Evolutionary conservation across 768 basidiomycete genomes (phyloP), one percentile per base, ranked within the genome.

Genomic region (Melanogaster broomeanus): DNA sequence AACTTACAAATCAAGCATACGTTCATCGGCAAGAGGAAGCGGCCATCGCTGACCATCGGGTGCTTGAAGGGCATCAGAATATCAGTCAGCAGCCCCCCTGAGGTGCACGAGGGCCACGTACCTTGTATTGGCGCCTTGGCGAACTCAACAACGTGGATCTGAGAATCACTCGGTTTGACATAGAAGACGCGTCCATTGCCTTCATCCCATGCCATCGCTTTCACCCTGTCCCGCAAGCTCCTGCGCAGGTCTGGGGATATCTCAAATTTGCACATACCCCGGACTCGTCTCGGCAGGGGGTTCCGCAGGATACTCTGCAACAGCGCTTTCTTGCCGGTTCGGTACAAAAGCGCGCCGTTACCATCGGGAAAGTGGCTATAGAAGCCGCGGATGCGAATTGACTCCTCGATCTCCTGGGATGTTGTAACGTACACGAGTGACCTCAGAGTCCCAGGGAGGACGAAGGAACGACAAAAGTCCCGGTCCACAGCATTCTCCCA

Each of bases 161-260:
- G 52, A 4, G 67, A 48, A 25, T 74, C 75, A 8, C 74, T 58
- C 12, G 72, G 72, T 28, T 73, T 69, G 40, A 78, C 77, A 7
- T 85, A 66, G 57, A 80, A 79, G 13, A 87, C 72, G 34, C 84
- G 73, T 4, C 85, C 85, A 12, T 79, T 81, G 21, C 75, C 71
- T 63, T 88, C 85, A 53, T 88, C 86, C 82, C 83, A 88, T 7
- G 80, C 72, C 30, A 86, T 75, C 16, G 80, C 73, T n/a, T 67
- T 65, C 31, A 83, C 62, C 9, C 75, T 78, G 4, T 59, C 38
- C 47, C 57, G 30, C 43, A 60, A 35, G 11, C 63, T 58, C 2
- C 42, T 28, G 2, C 59, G 51, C 5, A 69, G 47, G 42, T 67
- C 58, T 2, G 45, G 19, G 2, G 51, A 25, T 39, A 63, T 13